phyloP scores from a whole-genome alignment of 306 rosid species.

The Hippophae rhamnoides region DNA sequence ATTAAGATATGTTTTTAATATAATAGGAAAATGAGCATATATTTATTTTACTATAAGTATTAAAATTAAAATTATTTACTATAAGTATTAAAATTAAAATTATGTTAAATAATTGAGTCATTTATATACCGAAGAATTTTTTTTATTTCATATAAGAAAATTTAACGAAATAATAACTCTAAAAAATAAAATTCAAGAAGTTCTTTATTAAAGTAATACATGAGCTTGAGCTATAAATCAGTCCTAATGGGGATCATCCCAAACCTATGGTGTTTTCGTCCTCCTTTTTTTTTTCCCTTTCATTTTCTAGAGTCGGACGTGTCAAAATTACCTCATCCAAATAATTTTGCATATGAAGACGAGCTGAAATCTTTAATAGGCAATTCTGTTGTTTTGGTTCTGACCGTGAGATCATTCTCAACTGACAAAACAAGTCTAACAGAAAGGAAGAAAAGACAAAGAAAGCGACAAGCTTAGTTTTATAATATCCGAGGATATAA shows the following conservation, averaged over 20 bases:
- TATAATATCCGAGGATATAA: not conserved
- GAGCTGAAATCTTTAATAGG: conserved; percentile 63
- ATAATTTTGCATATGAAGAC: conserved; percentile 77
- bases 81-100: too few relatives aligned
- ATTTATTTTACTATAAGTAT: too few relatives aligned
- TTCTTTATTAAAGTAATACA: too few relatives aligned
- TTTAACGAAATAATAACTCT: too few relatives aligned
- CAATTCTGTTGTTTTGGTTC: conserved; percentile 71
- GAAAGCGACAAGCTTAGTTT: not conserved
- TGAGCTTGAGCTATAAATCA: too few relatives aligned
- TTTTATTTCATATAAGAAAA: too few relatives aligned
- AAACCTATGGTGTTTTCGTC: not conserved
- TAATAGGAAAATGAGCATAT: too few relatives aligned
- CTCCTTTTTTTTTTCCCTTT: not conserved
- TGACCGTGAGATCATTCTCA: conserved; percentile 80
- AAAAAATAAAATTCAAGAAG: too few relatives aligned
- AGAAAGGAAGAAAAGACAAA: conserved; percentile 16
- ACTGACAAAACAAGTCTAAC: conserved; percentile 73
- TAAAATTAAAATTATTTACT: too few relatives aligned
- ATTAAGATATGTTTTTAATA: too few relatives aligned
- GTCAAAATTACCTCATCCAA: conserved; percentile 67
- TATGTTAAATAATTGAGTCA: too few relatives aligned
- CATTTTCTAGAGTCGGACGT: not conserved
- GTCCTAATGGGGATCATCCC: not conserved
- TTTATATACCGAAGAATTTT: too few relatives aligned